Conservation (phyloP, 2,329 filamentous ascomycete genomes). For the Mycosphaerella arachidis region DNA sequence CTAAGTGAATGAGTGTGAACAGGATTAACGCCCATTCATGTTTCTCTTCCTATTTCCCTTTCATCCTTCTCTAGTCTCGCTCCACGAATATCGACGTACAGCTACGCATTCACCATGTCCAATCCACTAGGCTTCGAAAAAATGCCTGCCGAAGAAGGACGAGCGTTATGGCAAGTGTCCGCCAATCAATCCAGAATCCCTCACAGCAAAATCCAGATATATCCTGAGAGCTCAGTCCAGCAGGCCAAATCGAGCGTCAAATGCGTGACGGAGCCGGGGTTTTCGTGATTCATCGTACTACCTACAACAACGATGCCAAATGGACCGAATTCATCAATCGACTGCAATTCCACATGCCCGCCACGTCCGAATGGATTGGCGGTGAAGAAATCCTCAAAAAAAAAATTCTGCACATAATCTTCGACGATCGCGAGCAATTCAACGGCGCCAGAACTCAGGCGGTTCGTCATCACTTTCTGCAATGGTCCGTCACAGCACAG, state of each 20-base stretch:
- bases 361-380: conserved; percentile 1
- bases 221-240: not conserved
- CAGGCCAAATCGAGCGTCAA: conserved; percentile 15
- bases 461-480: conserved; percentile 13
- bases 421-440: conserved; percentile 13
- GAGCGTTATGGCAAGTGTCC: not conserved
- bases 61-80: too few relatives aligned
- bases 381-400: conserved; percentile 12
- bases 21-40: too few relatives aligned
- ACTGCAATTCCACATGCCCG: conserved; percentile 5
- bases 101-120: not conserved
- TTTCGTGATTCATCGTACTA: conserved; percentile 19
- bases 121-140: not conserved
- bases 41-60: too few relatives aligned
- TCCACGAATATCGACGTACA: too few relatives aligned
- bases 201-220: not conserved
- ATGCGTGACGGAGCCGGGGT: conserved; percentile 20
- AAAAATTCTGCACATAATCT: conserved; percentile 7
- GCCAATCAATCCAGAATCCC: not conserved
- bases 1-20: too few relatives aligned
- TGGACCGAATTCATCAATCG: conserved; percentile 14
- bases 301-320: conserved; percentile 13
- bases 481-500: conserved; percentile 7
- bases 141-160: not conserved
- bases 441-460: conserved; percentile 3